phyloP scores from a whole-genome alignment of 192 early-diverging fungal genomes.

The Dissophora globulifera region DNA sequence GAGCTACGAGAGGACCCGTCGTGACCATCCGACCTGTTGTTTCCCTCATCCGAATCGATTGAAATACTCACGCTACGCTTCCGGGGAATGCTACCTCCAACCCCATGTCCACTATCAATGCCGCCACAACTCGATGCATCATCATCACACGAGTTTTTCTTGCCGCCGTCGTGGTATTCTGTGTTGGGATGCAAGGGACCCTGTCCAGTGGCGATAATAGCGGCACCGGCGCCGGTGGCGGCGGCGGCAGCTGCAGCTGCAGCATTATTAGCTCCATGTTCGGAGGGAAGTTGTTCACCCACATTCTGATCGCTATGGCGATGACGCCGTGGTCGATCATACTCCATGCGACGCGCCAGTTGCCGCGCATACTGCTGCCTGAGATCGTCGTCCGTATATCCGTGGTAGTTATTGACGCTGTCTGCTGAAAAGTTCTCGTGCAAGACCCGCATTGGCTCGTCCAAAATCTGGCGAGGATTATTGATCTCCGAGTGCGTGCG shows the following conservation, averaged over 20 bases:
- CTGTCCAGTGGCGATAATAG: too few species aligned
- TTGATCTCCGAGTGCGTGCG: slow-evolving; percentile 67
- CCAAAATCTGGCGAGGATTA: slow-evolving; percentile 24
- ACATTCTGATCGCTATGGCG: slow-evolving; percentile 19
- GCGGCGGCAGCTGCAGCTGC: not conserved
- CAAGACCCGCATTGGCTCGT: slow-evolving; percentile 43
- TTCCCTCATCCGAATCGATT: not conserved
- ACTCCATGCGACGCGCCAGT: slow-evolving; percentile 25
- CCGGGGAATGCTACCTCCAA: not conserved
- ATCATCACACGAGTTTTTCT: slow-evolving; percentile 5
- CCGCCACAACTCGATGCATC: slow-evolving; percentile 6
- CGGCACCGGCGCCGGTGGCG: too few species aligned
- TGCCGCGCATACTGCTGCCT: slow-evolving; percentile 43
- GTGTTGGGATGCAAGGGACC: too few species aligned
- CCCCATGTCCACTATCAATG: slow-evolving; percentile 38
- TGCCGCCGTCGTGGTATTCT: too few species aligned
- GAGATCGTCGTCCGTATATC: slow-evolving; percentile 48
- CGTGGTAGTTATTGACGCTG: slow-evolving; percentile 17
- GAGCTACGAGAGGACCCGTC: slow-evolving; percentile 3
- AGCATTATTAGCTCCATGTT: not conserved
- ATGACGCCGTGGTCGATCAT: slow-evolving; percentile 19
- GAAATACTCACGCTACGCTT: slow-evolving; percentile 2
- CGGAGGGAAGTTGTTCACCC: not conserved
- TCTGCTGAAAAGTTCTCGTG: slow-evolving; percentile 36
- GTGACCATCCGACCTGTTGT: not conserved